These are phyloP conservation scores for Nakazawaea siamensis DNA, from an alignment of 805 yeast species.

Conservation along the genomic window DNA sequence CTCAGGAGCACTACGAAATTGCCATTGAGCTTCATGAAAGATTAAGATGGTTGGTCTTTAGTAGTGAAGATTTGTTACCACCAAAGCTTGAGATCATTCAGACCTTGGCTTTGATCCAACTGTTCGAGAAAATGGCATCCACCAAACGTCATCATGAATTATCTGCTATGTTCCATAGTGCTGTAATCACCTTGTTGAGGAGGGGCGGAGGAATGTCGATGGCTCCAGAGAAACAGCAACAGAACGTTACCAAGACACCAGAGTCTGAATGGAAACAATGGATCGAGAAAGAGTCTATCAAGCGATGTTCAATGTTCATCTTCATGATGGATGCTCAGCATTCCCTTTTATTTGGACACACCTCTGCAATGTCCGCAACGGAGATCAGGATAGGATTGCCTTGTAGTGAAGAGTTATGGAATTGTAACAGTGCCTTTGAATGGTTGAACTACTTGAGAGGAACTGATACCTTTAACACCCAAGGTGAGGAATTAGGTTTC, in stretches of 20 bases:
- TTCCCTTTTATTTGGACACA: conserved; percentile 17
- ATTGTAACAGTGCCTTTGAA: conserved; percentile 2
- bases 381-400: conserved; percentile 19
- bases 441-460: conserved; percentile 1
- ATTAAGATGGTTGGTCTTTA: conserved; percentile 17
- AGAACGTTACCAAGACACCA: conserved; percentile 1
- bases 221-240: conserved; percentile 3
- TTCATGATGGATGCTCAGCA: conserved; percentile 23
- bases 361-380: conserved; percentile 15
- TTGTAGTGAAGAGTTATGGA: conserved; percentile 17
- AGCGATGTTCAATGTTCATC: conserved; percentile 16
- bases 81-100: conserved; percentile 20
- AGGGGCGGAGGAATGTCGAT: conserved; percentile 13
- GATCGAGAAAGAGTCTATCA: conserved; percentile 18
- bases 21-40: conserved; percentile 18
- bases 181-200: conserved; percentile 15
- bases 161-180: conserved; percentile 20
- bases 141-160: conserved; percentile 18
- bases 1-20: conserved; percentile 14
- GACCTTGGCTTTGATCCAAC: conserved; percentile 17
- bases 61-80: conserved; percentile 16
- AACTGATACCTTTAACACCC: too few relatives aligned
- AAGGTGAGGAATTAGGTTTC: conserved; percentile 13
- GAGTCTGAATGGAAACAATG: conserved; percentile 15
- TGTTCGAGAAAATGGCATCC: conserved; percentile 20